Evolutionary conservation across 805 yeast species (phyloP).

Genomic region (Kazachstania africana): DNA sequence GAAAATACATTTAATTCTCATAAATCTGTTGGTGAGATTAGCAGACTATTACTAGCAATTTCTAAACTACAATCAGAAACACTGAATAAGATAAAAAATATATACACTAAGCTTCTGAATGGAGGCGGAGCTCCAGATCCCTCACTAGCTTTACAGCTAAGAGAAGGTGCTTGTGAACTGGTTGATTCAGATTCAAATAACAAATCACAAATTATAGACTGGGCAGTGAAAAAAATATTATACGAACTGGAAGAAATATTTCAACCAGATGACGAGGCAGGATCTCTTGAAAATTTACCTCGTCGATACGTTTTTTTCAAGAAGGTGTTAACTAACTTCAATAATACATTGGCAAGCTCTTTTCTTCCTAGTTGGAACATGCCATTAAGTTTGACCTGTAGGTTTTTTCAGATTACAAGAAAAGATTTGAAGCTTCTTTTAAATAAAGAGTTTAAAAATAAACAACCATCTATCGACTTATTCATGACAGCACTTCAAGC

Average conservation of each 20-base stretch:
- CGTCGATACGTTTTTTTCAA: conserved; percentile 76
- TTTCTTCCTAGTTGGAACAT: conserved; percentile 73
- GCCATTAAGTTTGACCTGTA: conserved; percentile 43
- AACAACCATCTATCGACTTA: conserved; percentile 43
- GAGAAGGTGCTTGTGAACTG: conserved; percentile 55
- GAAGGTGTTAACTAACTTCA: conserved; percentile 50
- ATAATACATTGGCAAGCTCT: conserved; percentile 35
- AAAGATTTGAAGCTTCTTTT: conserved; percentile 51
- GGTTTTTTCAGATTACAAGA: conserved; percentile 58
- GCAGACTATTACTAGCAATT: conserved; percentile 19
- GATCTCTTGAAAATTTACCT: conserved; percentile 75
- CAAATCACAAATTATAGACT: conserved; percentile 47
- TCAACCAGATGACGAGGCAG: conserved; percentile 80
- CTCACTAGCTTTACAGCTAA: conserved; percentile 25
- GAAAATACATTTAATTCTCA: conserved; percentile 41
- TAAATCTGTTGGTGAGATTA: conserved; percentile 63
- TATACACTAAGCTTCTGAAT: conserved; percentile 4
- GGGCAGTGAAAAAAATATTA: conserved; percentile 61
- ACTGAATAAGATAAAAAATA: conserved; percentile 12
- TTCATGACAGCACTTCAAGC: conserved; percentile 60
- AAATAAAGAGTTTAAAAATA: conserved; percentile 30
- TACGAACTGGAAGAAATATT: conserved; percentile 70
- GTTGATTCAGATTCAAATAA: conserved; percentile 47
- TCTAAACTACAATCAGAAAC: conserved; percentile 17
- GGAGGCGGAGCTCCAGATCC: conserved; percentile 1